Evolutionary conservation across 2,329 filamentous ascomycete species (phyloP).

Genomic region (Nectriaceae sp.): DNA sequence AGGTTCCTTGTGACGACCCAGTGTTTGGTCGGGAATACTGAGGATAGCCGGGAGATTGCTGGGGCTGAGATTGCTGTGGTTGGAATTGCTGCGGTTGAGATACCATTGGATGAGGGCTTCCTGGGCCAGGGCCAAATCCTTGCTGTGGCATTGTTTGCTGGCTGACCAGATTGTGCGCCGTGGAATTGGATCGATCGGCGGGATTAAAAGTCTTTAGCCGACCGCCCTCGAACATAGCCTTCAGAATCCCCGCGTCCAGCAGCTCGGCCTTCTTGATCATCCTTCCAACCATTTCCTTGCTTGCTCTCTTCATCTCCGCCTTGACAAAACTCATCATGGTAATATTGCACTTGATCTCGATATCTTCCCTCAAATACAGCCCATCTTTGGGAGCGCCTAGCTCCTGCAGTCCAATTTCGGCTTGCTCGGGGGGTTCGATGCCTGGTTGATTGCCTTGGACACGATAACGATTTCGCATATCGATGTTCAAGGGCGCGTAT

Average conservation of each 20-base stretch:
- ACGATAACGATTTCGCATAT: constrained; percentile 68
- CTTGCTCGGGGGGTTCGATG: constrained; percentile 59
- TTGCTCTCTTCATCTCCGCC: constrained; percentile 65
- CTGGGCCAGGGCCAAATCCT: constrained; percentile 5
- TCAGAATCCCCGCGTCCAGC: constrained; percentile 64
- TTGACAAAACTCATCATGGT: constrained; percentile 67
- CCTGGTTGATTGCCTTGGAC: constrained; percentile 70
- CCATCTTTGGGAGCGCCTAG: constrained; percentile 65
- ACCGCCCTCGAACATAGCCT: constrained; percentile 68
- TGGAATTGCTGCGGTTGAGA: constrained; percentile 27
- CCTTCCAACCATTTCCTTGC: constrained; percentile 67
- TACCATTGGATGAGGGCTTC: constrained; percentile 21
- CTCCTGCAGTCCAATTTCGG: constrained; percentile 60
- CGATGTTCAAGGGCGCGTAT: constrained; percentile 67
- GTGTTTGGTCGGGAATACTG: constrained; percentile 17
- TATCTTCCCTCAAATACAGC: constrained; percentile 69
- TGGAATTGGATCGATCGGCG: constrained; percentile 46
- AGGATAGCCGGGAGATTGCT: constrained; percentile 27
- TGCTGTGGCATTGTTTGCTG: constrained; percentile 25
- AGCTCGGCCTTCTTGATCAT: constrained; percentile 73
- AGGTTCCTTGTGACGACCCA: constrained; percentile 11
- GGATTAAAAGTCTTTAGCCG: constrained; percentile 61
- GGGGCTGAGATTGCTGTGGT: constrained; percentile 18
- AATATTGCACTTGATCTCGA: constrained; percentile 70
- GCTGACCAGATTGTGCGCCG: constrained; percentile 38